Conservation (phyloP, 2,329 filamentous ascomycete species). For the Monosporascus ibericus region DNA sequence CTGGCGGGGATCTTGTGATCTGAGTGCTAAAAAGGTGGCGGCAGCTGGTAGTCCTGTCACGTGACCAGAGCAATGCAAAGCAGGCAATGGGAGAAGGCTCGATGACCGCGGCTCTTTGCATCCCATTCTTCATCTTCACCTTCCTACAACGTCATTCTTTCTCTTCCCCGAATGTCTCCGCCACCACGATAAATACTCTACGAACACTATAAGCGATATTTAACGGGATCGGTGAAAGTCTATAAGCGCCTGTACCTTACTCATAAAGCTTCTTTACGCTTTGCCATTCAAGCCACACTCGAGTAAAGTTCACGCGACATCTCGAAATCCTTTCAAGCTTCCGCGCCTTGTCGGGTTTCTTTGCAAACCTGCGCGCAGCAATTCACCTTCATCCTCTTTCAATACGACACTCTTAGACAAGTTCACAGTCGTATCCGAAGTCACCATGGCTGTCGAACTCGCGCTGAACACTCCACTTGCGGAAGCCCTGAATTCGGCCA, state of each 20-base stretch:
- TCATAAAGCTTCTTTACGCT: background rate
- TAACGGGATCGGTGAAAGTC: background rate
- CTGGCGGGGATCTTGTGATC: too few relatives aligned
- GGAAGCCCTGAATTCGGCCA: constrained; percentile 71
- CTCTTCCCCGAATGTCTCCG: constrained; percentile 1
- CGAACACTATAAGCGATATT: background rate
- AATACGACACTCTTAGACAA: background rate
- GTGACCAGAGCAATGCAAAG: too few relatives aligned
- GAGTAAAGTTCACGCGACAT: background rate
- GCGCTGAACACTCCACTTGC: constrained; percentile 75
- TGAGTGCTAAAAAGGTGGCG: too few relatives aligned
- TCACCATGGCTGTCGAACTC: constrained; percentile 71
- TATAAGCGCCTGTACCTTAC: background rate
- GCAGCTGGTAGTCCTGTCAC: too few relatives aligned
- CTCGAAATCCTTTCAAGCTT: constrained; percentile 3
- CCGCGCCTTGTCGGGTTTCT: constrained; percentile 1
- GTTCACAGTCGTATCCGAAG: background rate
- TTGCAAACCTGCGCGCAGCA: constrained; percentile 1
- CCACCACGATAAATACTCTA: background rate
- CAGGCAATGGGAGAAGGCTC: background rate
- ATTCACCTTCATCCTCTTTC: background rate
- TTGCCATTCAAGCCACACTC: background rate
- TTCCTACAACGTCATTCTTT: constrained; percentile 16
- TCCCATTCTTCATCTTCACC: background rate
- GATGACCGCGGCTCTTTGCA: background rate